phyloP scores from a whole-genome alignment of 2,329 filamentous ascomycete genomes.

The Talaromyces sp. region DNA sequence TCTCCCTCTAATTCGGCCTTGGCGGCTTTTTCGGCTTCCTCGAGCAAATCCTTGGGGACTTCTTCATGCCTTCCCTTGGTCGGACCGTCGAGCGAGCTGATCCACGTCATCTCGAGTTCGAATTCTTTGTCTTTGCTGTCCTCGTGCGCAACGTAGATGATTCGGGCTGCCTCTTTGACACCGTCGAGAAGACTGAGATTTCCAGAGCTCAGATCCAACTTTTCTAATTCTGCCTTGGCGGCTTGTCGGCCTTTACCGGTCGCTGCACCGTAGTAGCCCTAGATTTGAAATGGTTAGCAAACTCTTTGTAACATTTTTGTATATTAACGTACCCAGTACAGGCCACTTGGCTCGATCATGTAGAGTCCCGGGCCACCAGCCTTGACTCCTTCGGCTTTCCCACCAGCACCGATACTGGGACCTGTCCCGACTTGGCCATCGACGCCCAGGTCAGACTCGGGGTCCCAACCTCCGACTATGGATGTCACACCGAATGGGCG shows the following conservation, averaged over 20 bases:
- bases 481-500: conserved; percentile 94
- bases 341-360: conserved; percentile 97
- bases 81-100: conserved; percentile 75
- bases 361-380: conserved; percentile 90
- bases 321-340: conserved; percentile 68
- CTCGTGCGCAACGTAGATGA: conserved; percentile 96
- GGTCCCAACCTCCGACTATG: conserved; percentile 90
- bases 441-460: conserved; percentile 74
- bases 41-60: conserved; percentile 81
- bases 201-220: conserved; percentile 77
- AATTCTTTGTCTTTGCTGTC: conserved; percentile 99
- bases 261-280: conserved; percentile 94
- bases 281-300: conserved; percentile 17
- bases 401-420: conserved; percentile 72
- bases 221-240: conserved; percentile 97
- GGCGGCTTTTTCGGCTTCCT: conserved; percentile 88
- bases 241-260: conserved; percentile 95
- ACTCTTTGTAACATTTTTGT: neutral
- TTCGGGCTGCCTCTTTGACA: conserved; percentile 91
- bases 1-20: conserved; percentile 86
- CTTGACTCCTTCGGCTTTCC: conserved; percentile 68
- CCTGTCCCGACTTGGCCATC: conserved; percentile 86
- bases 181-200: conserved; percentile 76
- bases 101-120: conserved; percentile 98
- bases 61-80: conserved; percentile 91